Base-by-base conservation (phyloP, 768 basidiomycete species). In the Cystoderma amianthinum region DNA sequence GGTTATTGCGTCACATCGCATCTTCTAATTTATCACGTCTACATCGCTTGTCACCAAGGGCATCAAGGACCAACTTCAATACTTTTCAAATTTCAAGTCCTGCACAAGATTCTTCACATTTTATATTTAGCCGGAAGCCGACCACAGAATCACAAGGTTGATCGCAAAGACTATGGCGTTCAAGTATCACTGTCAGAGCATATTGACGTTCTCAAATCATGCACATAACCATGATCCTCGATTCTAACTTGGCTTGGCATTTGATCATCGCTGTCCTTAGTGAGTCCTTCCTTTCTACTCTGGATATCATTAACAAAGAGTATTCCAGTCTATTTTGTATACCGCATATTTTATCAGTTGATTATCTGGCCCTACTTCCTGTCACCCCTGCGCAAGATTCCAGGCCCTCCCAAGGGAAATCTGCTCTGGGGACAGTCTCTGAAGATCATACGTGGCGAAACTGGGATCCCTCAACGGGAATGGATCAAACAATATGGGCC, bases 401-500 rank as follows among this genome's bases (percentile, higher is more conserved):
- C 69, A 2, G 66, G 68, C 0, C 69, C 67, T 0, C 54, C 68
- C 3, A 46, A 56, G 3, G 59, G 61, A 0, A 47, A 62, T 35
- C 48, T 48, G 3, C 13, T 71, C 28, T 43, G 55, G 33, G 72
- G 72, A 3, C 67, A 72, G 39, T 66, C 62, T 44, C 55, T 54
- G 2, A 51, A 44, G 4, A 66, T 74, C 41, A 58, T 71, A 20
- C 45, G 48, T 4, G 53, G 59, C 11, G 71, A 71, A 54, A 55
- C 62, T 20, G 63, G 71, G 16, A 62, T 67, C 13, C 60, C 61
- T 11, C 65, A 69, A 36, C 60, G 62, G 37, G 55, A 63, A 48
- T 71, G 68, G 67, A 57, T 62, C 20, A 67, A 71, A 44, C 34
- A 61, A 22, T 54, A 71, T 38, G 69, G 70, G 1, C 54, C 64